Percentiles rank a stretch among this genome's conserved stretches.
Conservation (phyloP, 2,329 filamentous ascomycete genomes). For the Rasamsonia emersonii region DNA sequence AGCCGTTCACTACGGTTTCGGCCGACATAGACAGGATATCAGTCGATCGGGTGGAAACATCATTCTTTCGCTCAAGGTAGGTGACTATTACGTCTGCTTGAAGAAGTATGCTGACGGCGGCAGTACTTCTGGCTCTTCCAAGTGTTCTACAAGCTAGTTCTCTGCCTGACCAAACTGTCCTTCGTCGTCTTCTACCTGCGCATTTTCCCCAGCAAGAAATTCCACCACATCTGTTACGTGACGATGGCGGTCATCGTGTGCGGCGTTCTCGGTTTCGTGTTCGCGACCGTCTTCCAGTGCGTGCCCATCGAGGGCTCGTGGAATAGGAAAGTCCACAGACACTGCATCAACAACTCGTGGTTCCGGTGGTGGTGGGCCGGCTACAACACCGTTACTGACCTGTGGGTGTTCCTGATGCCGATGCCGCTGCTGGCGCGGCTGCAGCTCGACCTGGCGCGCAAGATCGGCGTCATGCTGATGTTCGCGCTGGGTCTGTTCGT, state of each 20-base stretch:
- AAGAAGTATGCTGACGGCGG: background rate
- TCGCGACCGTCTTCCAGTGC: slow-evolving; percentile 37
- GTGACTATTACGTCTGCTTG: background rate
- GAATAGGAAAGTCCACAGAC: slow-evolving; percentile 41
- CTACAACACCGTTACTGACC: slow-evolving; percentile 21
- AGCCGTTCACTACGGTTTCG: slow-evolving; percentile 11
- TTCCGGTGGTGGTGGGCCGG: slow-evolving; percentile 24
- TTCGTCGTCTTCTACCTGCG: slow-evolving; percentile 11
- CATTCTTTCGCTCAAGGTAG: slow-evolving; percentile 9
- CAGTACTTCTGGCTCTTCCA: slow-evolving; percentile 12
- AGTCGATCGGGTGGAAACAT: slow-evolving; percentile 6
- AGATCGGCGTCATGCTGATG: slow-evolving; percentile 40
- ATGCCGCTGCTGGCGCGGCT: slow-evolving; percentile 40
- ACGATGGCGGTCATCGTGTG: slow-evolving; percentile 8
- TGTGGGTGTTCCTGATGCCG: slow-evolving; percentile 40
- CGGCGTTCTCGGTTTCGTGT: slow-evolving; percentile 9
- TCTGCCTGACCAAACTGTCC: slow-evolving; percentile 10
- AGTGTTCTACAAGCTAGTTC: slow-evolving; percentile 12
- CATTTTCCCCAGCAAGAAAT: slow-evolving; percentile 12
- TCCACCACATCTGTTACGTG: slow-evolving; percentile 9
- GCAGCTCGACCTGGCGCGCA: slow-evolving; percentile 37
- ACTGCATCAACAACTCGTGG: slow-evolving; percentile 42
- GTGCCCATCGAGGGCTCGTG: slow-evolving; percentile 40
- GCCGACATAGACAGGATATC: slow-evolving; percentile 9
- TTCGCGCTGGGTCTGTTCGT: slow-evolving; percentile 46